Evolutionary conservation across 2,329 filamentous ascomycete genomes (phyloP), one percentile per base, ranked within the genome.

Genomic region (Chalara sp.): DNA sequence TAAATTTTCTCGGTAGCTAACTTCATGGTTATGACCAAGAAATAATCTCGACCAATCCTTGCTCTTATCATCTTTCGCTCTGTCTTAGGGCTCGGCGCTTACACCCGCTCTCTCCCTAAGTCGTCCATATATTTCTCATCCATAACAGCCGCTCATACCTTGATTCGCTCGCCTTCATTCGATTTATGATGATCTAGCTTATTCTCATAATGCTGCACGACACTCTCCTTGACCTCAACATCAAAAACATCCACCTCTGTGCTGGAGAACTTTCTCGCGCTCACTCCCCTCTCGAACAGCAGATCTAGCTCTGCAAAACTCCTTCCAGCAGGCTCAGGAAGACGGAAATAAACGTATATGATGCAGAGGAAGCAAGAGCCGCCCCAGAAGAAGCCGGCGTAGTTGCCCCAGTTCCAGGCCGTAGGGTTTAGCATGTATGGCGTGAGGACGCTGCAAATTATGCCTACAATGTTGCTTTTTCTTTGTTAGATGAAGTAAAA

Each of bases 361-460:
- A 72, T 61, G 44, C 72, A 71, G 5, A 67, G 48, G 41, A 72
- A 65, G 59, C 11, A 81, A 84, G 76, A 79, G 69, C 87, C 89
- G 89, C 74, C 56, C 95, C 63, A 66, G 55, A 65, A 65, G 72
- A 95, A 95, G 31, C 90, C 89, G 0, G 89, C 80, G 61, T 80
- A 93, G 70, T 93, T 93, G 54, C 81, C 76, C 90, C 89, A 96
- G 68, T 95, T 74, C 90, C 91, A 96, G 0, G 82, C 86, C 1
- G 75, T 77, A 0, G 90, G 89, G 70, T 96, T 96, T 41, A 95
- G 77, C 90, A 96, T 96, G 70, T 95, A 95, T 0, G 90, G 90
- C 0, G 89, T 95, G 40, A 96, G 69, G 4, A 95, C 85, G 47
- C 82, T 84, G 64, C 83, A 88, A 61, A 95, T 71, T 58, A 96